These are phyloP conservation scores for Quercus suber DNA, from an alignment of 306 rosid species.

Conservation along the genomic window DNA sequence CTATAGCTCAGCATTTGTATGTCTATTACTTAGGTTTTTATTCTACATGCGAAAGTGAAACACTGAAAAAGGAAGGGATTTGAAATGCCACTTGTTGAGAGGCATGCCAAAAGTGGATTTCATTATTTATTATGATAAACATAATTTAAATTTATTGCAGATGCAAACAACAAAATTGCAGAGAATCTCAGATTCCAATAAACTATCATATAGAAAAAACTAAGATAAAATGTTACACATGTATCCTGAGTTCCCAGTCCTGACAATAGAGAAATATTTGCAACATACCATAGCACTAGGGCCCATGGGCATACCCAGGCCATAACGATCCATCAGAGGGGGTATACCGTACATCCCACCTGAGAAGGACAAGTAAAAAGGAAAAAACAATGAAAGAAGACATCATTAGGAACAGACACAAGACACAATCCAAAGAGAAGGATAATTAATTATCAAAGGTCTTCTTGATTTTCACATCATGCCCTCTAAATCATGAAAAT, in stretches of 20 bases:
- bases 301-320: constrained; percentile 84
- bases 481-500: not conserved
- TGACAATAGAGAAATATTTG: constrained; percentile 1
- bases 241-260: not conserved
- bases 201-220: not conserved
- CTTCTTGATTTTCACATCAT: not conserved
- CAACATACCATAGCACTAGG: constrained; percentile 78
- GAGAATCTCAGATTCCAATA: not conserved
- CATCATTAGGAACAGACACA: constrained; percentile 8
- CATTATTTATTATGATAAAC: not conserved
- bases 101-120: not conserved
- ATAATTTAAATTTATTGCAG: constrained; percentile 7
- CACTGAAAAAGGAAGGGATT: not conserved
- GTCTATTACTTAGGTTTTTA: not conserved
- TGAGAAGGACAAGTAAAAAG: constrained; percentile 26
- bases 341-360: constrained; percentile 93
- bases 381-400: not conserved
- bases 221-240: not conserved
- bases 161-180: not conserved
- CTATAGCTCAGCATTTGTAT: not conserved
- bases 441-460: not conserved
- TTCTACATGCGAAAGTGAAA: not conserved
- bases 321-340: constrained; percentile 83
- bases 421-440: not conserved
- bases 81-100: not conserved